Percentiles rank a stretch among this genome's conserved stretches.
These are phyloP conservation scores for Penicillium canariense DNA, from an alignment of 495 filamentous ascomycete genomes.

Conservation along the genomic window DNA sequence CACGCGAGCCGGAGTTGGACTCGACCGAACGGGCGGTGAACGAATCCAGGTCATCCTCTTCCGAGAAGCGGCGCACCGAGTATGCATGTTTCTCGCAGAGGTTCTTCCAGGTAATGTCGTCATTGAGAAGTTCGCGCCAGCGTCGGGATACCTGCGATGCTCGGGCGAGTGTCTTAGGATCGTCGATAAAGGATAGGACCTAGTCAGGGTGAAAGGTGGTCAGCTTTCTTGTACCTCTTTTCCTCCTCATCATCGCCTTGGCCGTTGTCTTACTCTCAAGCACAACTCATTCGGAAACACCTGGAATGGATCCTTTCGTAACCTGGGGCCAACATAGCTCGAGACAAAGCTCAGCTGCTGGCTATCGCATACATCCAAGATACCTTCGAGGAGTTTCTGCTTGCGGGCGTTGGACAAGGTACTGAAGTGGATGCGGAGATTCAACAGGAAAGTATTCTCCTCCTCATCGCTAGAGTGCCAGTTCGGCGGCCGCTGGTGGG, in stretches of 20 bases:
- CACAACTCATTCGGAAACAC: conserved; percentile 89
- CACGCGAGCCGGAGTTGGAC: conserved; percentile 17
- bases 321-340: conserved; percentile 82
- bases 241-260: not conserved
- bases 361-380: conserved; percentile 89
- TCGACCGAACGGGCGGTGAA: conserved; percentile 30
- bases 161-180: conserved; percentile 85
- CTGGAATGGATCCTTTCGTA: conserved; percentile 94
- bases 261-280: conserved; percentile 61
- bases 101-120: conserved; percentile 98
- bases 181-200: conserved; percentile 92
- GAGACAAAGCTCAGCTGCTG: conserved; percentile 93
- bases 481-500: conserved; percentile 56
- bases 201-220: conserved; percentile 30
- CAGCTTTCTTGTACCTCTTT: conserved; percentile 4
- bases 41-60: conserved; percentile 44
- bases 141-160: conserved; percentile 88
- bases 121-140: conserved; percentile 89
- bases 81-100: conserved; percentile 85
- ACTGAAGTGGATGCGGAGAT: conserved; percentile 55
- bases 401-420: conserved; percentile 54
- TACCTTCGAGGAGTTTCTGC: conserved; percentile 69
- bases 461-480: conserved; percentile 58
- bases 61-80: conserved; percentile 64
- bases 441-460: conserved; percentile 54